Evolutionary conservation across 331 rosid genomes (phyloP), one percentile per base, ranked within the genome.

Genomic region (Acacia concinna): DNA sequence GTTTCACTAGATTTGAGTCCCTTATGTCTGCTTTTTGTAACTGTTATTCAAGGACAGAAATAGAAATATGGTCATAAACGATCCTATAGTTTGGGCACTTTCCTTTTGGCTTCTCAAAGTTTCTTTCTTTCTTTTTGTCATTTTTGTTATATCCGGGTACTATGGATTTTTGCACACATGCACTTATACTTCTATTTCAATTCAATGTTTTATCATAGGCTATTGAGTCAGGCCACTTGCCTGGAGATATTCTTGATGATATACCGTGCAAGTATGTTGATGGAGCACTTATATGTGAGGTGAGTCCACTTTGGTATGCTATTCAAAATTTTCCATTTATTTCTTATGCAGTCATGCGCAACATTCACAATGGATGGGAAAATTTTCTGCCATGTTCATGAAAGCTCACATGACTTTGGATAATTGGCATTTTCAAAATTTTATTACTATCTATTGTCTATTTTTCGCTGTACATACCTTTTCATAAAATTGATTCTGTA

Each of bases 191-290:
- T 73, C 31, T 74, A 25, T 65, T 81, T 76, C 46, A 77, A 38
- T 84, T 35, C 77, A 41, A 75, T 59, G 57, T 49, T 84, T 52
- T 68, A 46, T 81, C 86, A 81, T 34, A 95, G 99, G 98, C 98
- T 73, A 96, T 96, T 81, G 99, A 96, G 83, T 91, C 97, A 79
- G 99, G 98, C 74, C 97, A 88, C 84, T 86, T 93, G 86, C 99
- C 98, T 79, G 96, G 97, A 79, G 99, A 96, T 80, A 86, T 93
- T 78, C 89, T 93, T 60, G 98, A 93, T 86, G 98, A 90, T 79
- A 89, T 96, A 81, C 98, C 98, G 67, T 92, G 94, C 90, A 96
- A 93, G 80, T 96, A 84, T 79, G 75, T 91, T 77, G 90, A 96
- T 83, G 98, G 99, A 82, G 82, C 93, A 76, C 88, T 96, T 65